Conservation (phyloP, 768 basidiomycete genomes). For the Kwoniella dejecticola region DNA sequence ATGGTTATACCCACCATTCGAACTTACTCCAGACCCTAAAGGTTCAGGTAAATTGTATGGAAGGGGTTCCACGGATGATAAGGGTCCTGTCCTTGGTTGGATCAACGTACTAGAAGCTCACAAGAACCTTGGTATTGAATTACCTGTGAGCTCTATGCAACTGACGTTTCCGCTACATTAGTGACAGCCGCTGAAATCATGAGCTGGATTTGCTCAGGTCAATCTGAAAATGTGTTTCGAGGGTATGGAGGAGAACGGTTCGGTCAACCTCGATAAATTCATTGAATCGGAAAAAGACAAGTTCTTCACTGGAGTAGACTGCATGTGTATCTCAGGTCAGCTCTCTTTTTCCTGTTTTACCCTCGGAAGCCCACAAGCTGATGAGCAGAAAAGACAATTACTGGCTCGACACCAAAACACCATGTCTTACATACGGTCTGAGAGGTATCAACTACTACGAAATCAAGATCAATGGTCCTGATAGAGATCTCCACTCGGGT, state of each 20-base stretch:
- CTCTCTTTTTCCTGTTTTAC: neutral
- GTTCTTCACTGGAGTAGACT: conserved; percentile 86
- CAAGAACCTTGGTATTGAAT: conserved; percentile 63
- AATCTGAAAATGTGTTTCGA: conserved; percentile 92
- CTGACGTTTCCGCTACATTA: too few species aligned
- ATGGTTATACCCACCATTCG: conserved; percentile 86
- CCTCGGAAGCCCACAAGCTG: neutral
- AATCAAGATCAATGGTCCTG: conserved; percentile 77
- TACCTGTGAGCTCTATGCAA: conserved; percentile 62
- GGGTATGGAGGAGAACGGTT: conserved; percentile 94
- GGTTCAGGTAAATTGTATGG: conserved; percentile 70
- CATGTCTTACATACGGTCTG: conserved; percentile 73
- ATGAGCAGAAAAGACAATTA: conserved; percentile 68
- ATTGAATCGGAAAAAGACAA: conserved; percentile 72
- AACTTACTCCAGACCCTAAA: conserved; percentile 62
- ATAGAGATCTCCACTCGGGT: conserved; percentile 86
- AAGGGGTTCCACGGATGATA: conserved; percentile 86
- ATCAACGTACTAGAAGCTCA: conserved; percentile 87
- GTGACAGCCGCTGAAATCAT: too few species aligned
- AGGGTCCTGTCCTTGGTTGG: conserved; percentile 87
- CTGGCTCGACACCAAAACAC: conserved; percentile 64
- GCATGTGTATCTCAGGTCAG: conserved; percentile 73
- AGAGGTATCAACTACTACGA: conserved; percentile 87
- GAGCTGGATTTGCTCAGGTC: conserved; percentile 56
- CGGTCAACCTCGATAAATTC: conserved; percentile 84